Evolutionary conservation across 2,329 filamentous ascomycete genomes (phyloP).

Genomic region (Penicillium sp.): DNA sequence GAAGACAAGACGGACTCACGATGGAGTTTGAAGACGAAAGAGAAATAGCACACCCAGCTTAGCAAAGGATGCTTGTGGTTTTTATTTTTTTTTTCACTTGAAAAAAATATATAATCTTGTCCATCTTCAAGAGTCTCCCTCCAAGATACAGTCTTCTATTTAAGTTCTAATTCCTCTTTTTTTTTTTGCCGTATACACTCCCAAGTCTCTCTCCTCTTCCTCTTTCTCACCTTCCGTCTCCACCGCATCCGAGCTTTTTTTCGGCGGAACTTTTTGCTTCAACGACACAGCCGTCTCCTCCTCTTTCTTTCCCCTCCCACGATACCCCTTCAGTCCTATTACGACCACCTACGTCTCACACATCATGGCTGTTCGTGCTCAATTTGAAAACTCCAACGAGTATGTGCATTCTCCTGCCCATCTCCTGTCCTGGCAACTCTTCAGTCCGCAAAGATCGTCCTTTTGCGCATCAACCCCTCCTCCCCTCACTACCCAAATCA

Average conservation of each 20-base stretch:
- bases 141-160: no score
- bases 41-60: no score
- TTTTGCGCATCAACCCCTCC: neutral
- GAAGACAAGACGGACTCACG: no score
- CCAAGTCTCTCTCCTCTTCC: neutral
- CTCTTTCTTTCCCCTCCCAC: slow-evolving; percentile 1
- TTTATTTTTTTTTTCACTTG: no score
- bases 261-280: neutral
- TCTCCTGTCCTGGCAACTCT: no score
- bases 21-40: no score
- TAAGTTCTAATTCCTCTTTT: neutral
- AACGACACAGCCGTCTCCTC: neutral
- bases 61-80: no score
- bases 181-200: neutral
- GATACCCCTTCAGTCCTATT: slow-evolving; percentile 2
- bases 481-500: neutral
- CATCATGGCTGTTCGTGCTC: slow-evolving; percentile 44
- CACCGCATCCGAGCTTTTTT: slow-evolving; percentile 13
- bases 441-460: no score
- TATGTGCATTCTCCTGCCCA: slow-evolving; percentile 20
- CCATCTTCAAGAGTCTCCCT: no score
- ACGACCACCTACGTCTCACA: neutral
- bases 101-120: no score
- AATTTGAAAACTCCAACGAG: slow-evolving; percentile 49
- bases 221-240: slow-evolving; percentile 13